Evolutionary conservation across 2,329 filamentous ascomycete genomes (phyloP), one percentile per base, ranked within the genome.

Genomic region (Cladosporium sp.): DNA sequence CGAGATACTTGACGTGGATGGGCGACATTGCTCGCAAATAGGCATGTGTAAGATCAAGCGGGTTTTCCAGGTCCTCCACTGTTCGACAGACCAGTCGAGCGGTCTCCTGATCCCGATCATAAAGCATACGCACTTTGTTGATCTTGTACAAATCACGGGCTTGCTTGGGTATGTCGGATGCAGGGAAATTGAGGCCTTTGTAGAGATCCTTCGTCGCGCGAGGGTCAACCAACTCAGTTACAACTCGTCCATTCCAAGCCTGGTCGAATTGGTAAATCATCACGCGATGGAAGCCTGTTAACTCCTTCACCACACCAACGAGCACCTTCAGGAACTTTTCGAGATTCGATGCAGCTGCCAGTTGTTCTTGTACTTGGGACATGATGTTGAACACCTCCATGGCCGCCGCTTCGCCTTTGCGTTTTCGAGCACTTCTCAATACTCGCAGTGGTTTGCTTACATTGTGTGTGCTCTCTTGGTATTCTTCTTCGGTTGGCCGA

Each of bases 341-440:
- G 0, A 96, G 80, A 67, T 85, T 89, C 0, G 87, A 83, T 1
- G 92, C 91, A 30, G 87, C 86, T 4, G 91, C 86, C 14, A 97
- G 82, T 76, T 96, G 93, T 72, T 96, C 92, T 75, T 96, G 92
- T 0, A 97, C 90, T 75, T 97, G 93, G 1, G 91, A 92, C 86
- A 96, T 91, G 69, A 96, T 93, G 77, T 92, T 93, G 78, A 96
- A 96, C 1, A 95, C 91, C 72, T 96, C 90, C 88, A 95, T 95
- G 0, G 91, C 91, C 5, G 90, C 90, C 55, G 92, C 90, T 73
- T 95, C 91, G 6, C 91, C 91, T 70, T 88, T 87, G 59, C 89
- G 84, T 73, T 91, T 92, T 11, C 92, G 86, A 0, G 92, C 90
- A 74, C 89, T 92, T 41, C 91, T 83, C 28, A 95, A 76, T 1